Percentiles rank a stretch among this genome's conserved stretches.
phyloP scores from a whole-genome alignment of 192 early-diverging fungal species.

The Podochytrium sp. region DNA sequence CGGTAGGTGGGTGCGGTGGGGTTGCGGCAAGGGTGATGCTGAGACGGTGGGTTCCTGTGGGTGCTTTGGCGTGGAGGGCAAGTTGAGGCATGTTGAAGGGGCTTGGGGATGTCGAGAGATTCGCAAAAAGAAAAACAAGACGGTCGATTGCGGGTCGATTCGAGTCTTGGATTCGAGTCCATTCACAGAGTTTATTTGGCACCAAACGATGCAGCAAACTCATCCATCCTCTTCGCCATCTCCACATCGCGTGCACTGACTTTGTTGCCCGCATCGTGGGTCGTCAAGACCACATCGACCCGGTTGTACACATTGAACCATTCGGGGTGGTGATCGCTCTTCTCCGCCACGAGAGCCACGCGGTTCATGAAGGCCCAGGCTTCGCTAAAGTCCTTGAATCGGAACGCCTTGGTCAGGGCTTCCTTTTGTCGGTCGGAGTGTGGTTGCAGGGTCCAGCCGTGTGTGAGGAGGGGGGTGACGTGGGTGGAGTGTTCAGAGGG shows the following conservation, averaged over 20 bases:
- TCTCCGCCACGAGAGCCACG: constrained; percentile 88
- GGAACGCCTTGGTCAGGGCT: constrained; percentile 61
- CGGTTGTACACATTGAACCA: constrained; percentile 89
- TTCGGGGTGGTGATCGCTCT: constrained; percentile 95
- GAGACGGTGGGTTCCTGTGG: not conserved
- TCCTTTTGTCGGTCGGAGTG: constrained; percentile 60
- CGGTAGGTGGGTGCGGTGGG: not conserved
- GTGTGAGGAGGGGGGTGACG: not conserved
- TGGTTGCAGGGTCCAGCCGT: not conserved
- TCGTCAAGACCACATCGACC: constrained; percentile 86
- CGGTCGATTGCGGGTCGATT: not conserved
- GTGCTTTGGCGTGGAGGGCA: not conserved
- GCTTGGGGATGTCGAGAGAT: not conserved
- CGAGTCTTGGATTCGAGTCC: not conserved
- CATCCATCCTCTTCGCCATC: constrained; percentile 53
- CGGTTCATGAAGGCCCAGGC: constrained; percentile 96
- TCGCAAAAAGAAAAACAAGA: not conserved
- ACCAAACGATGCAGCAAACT: constrained; percentile 13
- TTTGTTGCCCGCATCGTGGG: constrained; percentile 83
- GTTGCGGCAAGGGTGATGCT: not conserved
- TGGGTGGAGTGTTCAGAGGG: not conserved
- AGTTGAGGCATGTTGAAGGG: not conserved
- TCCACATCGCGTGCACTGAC: constrained; percentile 75
- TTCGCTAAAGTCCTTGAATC: constrained; percentile 80
- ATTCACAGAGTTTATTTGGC: not conserved